Evolutionary conservation across 148 eudicot species (phyloP).

Genomic region (Fagopyrum tataricum): DNA sequence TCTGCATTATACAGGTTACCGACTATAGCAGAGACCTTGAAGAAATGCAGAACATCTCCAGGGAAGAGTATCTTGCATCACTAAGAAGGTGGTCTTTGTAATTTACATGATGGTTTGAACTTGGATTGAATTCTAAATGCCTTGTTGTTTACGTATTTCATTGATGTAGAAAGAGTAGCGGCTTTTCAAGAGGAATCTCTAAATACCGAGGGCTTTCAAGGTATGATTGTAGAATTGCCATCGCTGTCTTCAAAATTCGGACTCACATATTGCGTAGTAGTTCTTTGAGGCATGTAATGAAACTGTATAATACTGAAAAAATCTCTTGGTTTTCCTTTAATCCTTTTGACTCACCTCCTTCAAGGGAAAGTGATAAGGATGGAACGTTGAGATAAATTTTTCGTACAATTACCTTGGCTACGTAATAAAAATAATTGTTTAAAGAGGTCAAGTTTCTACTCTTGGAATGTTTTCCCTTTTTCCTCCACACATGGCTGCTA

Average conservation of each 20-base stretch:
- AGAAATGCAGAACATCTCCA: conserved; percentile 94
- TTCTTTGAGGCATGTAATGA: not conserved
- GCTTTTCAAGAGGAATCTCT: conserved; percentile 88
- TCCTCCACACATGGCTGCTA: not conserved
- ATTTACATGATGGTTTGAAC: conserved; percentile 2
- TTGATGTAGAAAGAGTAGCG: conserved; percentile 92
- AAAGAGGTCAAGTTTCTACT: not conserved
- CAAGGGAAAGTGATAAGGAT: not conserved
- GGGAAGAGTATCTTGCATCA: conserved; percentile 98
- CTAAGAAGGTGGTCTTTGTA: conserved; percentile 61
- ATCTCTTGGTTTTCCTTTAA: conserved; percentile 1
- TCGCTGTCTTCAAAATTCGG: not conserved
- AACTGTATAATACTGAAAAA: not conserved
- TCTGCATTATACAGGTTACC: conserved; percentile 46
- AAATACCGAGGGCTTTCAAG: conserved; percentile 89
- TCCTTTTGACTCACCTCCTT: not conserved
- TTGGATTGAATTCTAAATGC: conserved; percentile 6
- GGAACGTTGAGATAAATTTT: not conserved
- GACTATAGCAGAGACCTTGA: conserved; percentile 93
- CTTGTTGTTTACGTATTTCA: conserved; percentile 21
- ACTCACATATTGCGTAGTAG: not conserved
- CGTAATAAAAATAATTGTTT: not conserved
- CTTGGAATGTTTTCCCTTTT: not conserved
- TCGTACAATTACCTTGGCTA: too few species aligned
- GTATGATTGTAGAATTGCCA: conserved; percentile 24